Conservation (phyloP, 2,329 filamentous ascomycete genomes). For the Alternaria longipes region DNA sequence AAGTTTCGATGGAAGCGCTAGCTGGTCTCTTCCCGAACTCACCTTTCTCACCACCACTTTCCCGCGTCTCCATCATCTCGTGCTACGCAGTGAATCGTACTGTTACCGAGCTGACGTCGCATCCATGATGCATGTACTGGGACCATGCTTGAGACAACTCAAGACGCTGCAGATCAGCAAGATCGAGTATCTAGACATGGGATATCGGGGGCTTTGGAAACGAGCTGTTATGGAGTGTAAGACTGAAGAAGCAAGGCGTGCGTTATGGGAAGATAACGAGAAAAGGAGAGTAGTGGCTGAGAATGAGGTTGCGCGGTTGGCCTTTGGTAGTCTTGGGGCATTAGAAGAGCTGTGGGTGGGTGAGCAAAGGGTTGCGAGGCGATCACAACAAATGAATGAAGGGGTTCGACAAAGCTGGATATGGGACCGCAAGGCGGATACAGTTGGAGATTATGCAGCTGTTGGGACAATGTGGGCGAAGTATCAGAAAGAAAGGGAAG, state of each 20-base stretch:
- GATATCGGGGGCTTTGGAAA: conserved; percentile 27
- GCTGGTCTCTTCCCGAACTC: conserved; percentile 24
- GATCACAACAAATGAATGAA: not conserved
- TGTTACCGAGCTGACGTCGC: conserved; percentile 25
- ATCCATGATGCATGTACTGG: conserved; percentile 16
- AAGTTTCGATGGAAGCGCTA: conserved; percentile 23
- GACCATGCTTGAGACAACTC: conserved; percentile 14
- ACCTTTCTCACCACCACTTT: conserved; percentile 14
- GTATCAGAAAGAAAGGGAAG: conserved; percentile 22
- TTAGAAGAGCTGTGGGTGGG: conserved; percentile 28
- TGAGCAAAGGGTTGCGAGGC: conserved; percentile 26
- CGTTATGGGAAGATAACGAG: conserved; percentile 26
- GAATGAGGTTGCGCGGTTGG: conserved; percentile 24
- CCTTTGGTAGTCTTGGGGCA: conserved; percentile 16
- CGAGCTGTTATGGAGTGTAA: conserved; percentile 21
- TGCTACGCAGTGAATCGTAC: conserved; percentile 25
- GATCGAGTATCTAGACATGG: conserved; percentile 25
- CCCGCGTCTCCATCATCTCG: conserved; percentile 16
- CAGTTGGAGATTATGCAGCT: not conserved
- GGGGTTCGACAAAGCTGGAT: conserved; percentile 17
- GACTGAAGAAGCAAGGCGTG: conserved; percentile 14
- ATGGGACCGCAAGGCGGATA: conserved; percentile 26
- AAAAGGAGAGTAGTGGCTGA: conserved; percentile 21
- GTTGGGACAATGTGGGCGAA: conserved; percentile 16
- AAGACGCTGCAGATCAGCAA: conserved; percentile 19